Evolutionary conservation across 1,284 basidiomycete species (phyloP), one percentile per base, ranked within the genome.

Genomic region (Mrakiaceae sp.): DNA sequence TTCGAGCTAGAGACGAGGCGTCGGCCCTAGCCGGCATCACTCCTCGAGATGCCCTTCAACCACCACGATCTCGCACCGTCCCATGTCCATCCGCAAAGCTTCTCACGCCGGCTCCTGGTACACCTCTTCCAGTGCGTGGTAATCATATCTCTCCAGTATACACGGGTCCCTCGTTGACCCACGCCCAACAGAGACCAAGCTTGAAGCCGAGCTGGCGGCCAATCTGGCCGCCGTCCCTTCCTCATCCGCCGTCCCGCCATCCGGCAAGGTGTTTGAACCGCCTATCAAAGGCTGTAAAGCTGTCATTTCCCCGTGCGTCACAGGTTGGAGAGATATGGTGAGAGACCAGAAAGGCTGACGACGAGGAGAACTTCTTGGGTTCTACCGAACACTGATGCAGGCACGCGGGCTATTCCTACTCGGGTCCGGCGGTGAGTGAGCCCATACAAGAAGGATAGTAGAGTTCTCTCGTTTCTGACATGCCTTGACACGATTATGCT

Each of bases 341-440:
- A n/a, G 27, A 40, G 5, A 40, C 8, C 8, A 48, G 14, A 4
- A 9, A 50, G 3, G 5, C 4, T 6, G 50, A 14, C 55, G 12
- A 43, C 39, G 62, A 56, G 44, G 39, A 44, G 43, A 8, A 49
- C 53, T 62, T 10, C 50, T 47, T 48, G 27, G 8, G 53, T 43
- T 53, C 49, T 59, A 9, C 42, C 66, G 58, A 68, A 50, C n/a
- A 16, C 14, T 27, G 27, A 2, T 27, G 27, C 71, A 95, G 93
- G 3, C 96, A 99, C 75, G 96, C 96, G 1, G 96, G 96, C 4
- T 98, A 95, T 76, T 82, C 86, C 2, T 98, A 97, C 76, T 97
- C 93, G 64, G 96, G 96, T 40, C 85, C 85, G 5, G 82, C 93
- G 3, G 62, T 63, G 48, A 63, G 62, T 46, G 27, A 0, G 10